A percentile compares a stretch with the other conserved stretches of the same genome.
Conservation (phyloP, 768 basidiomycete genomes). For the Pholiota molesta region DNA sequence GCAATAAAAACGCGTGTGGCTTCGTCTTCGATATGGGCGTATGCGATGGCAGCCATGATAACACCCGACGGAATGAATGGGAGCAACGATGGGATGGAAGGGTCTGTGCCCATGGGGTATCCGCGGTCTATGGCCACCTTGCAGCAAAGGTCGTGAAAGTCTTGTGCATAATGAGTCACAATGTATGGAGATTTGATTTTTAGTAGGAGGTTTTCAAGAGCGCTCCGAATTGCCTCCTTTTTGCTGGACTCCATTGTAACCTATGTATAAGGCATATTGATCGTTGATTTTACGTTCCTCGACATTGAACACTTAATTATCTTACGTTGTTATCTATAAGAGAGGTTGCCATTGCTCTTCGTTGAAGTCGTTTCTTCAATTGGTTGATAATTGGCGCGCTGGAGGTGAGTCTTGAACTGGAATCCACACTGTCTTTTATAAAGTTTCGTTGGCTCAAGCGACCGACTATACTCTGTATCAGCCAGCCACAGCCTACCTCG, state of each 20-base stretch:
- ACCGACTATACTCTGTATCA: too few species aligned
- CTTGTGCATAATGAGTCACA: conserved; percentile 7
- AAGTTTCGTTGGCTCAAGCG: too few species aligned
- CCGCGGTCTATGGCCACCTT: not conserved
- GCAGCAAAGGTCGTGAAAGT: conserved; percentile 7
- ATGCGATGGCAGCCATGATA: conserved; percentile 28
- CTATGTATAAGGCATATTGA: not conserved
- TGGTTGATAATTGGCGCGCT: not conserved
- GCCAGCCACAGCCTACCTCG: too few species aligned
- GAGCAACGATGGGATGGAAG: not conserved
- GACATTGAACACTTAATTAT: not conserved
- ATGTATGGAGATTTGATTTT: not conserved
- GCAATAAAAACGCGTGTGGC: conserved; percentile 37
- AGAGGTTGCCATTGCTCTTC: not conserved
- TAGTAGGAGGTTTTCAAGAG: not conserved
- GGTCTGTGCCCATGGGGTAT: conserved; percentile 13
- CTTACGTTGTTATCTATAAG: not conserved
- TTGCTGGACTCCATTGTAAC: not conserved
- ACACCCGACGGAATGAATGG: conserved; percentile 34
- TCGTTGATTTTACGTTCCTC: not conserved
- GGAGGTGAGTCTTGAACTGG: not conserved
- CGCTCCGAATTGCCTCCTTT: not conserved
- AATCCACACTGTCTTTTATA: too few species aligned
- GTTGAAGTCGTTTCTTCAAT: not conserved
- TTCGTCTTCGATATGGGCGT: conserved; percentile 30